These are phyloP conservation scores for Henckelia pumila DNA, from an alignment of 257 asterid species.

Conservation along the genomic window DNA sequence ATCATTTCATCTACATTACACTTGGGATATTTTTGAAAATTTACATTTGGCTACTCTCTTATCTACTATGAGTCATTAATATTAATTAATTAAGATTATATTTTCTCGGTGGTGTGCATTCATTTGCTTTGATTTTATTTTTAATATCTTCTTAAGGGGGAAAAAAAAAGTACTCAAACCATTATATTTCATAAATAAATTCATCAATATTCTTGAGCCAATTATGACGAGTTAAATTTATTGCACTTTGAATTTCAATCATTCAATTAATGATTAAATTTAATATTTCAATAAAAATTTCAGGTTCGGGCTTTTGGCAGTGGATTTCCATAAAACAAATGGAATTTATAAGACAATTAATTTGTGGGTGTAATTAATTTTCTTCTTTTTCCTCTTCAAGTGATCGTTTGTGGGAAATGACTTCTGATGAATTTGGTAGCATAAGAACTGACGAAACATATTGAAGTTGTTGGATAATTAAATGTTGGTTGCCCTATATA, in stretches of 20 bases:
- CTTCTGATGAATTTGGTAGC: not conserved
- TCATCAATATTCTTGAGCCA: not conserved
- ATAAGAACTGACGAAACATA: not conserved
- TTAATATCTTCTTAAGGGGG: too few relatives aligned
- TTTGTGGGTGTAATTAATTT: not conserved
- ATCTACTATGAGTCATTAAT: too few relatives aligned
- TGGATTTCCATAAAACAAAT: not conserved
- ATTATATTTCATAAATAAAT: too few relatives aligned
- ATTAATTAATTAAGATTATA: too few relatives aligned
- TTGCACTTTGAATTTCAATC: constrained; percentile 21
- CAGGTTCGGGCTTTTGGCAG: not conserved
- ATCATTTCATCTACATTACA: not conserved
- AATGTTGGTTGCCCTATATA: not conserved
- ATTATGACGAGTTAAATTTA: constrained; percentile 23
- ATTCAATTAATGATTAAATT: not conserved
- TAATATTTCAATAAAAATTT: not conserved
- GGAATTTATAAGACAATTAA: too few relatives aligned
- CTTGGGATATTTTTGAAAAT: too few relatives aligned
- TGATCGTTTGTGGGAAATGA: not conserved
- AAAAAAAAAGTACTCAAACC: too few relatives aligned
- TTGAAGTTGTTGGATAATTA: not conserved
- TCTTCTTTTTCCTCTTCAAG: not conserved
- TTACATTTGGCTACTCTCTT: too few relatives aligned
- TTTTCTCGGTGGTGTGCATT: too few relatives aligned
- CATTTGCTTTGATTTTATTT: too few relatives aligned